These are phyloP conservation scores for Rhizoctonia solani DNA, from an alignment of 1,284 basidiomycete genomes.

Conservation along the genomic window DNA sequence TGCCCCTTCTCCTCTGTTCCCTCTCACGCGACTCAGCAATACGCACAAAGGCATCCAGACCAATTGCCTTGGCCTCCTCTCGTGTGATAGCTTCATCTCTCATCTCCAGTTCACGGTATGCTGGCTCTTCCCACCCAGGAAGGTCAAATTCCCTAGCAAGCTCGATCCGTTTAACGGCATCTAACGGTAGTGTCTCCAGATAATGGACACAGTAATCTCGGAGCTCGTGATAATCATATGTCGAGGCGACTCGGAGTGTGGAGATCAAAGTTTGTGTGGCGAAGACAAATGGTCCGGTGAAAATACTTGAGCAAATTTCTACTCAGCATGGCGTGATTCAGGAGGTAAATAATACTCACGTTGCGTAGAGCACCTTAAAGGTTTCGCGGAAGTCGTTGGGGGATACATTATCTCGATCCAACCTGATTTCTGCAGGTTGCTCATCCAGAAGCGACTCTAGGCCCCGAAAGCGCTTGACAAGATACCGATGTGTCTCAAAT, in stretches of 20 bases:
- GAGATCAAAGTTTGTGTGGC: slow-evolving; percentile 43
- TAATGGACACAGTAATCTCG: slow-evolving; percentile 52
- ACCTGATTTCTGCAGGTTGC: too few species aligned
- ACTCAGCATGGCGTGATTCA: not conserved
- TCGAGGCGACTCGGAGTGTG: slow-evolving; percentile 38
- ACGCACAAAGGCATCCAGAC: slow-evolving; percentile 23
- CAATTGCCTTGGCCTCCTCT: slow-evolving; percentile 27
- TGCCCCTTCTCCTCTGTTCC: not conserved
- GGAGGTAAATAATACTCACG: not conserved
- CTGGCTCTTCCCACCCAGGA: slow-evolving; percentile 29
- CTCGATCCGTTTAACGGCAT: slow-evolving; percentile 3
- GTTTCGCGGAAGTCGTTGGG: not conserved
- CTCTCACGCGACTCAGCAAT: slow-evolving; percentile 17
- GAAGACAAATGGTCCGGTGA: not conserved
- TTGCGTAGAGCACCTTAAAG: slow-evolving; percentile 14
- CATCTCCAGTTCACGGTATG: slow-evolving; percentile 18
- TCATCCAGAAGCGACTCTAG: not conserved
- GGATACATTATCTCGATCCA: not conserved
- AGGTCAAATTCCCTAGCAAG: slow-evolving; percentile 26
- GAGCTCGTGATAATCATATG: slow-evolving; percentile 52
- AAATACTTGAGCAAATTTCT: not conserved
- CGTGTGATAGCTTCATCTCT: slow-evolving; percentile 30
- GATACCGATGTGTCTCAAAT: slow-evolving; percentile 7
- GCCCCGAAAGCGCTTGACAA: slow-evolving; percentile 3
- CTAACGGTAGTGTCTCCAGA: slow-evolving; percentile 42